Conservation (phyloP, 2,329 filamentous ascomycete genomes). For the Aschersonia sp. region DNA sequence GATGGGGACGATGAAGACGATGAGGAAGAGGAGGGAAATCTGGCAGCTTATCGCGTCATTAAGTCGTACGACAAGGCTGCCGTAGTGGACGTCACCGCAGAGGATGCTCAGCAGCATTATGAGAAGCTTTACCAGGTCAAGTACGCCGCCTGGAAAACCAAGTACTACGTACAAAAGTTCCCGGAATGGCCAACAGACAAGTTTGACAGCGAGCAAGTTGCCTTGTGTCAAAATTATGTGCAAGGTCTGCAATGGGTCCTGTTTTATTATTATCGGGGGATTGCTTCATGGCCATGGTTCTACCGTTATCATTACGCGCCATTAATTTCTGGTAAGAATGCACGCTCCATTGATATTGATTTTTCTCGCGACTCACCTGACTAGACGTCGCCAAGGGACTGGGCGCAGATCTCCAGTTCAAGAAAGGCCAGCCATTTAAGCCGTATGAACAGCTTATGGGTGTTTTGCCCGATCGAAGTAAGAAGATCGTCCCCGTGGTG, state of each 20-base stretch:
- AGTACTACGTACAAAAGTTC: slow-evolving; percentile 85
- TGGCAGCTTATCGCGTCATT: slow-evolving; percentile 73
- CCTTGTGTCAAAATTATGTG: slow-evolving; percentile 89
- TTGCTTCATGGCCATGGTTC: slow-evolving; percentile 98
- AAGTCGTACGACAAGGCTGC: slow-evolving; percentile 84
- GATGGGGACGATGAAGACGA: slow-evolving; percentile 17
- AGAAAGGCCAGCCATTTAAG: slow-evolving; percentile 84
- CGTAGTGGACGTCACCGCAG: slow-evolving; percentile 63
- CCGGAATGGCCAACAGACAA: slow-evolving; percentile 70
- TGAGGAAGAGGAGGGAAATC: slow-evolving; percentile 59
- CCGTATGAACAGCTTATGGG: slow-evolving; percentile 98
- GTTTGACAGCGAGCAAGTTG: slow-evolving; percentile 58
- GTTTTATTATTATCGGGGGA: slow-evolving; percentile 94
- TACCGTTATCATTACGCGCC: slow-evolving; percentile 95
- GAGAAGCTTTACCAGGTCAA: slow-evolving; percentile 80
- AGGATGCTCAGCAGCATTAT: slow-evolving; percentile 66
- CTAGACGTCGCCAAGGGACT: slow-evolving; percentile 78
- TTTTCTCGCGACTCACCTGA: slow-evolving; percentile 8
- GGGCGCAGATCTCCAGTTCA: slow-evolving; percentile 77
- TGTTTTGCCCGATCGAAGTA: slow-evolving; percentile 91
- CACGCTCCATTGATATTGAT: background rate
- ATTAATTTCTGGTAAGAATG: slow-evolving; percentile 63
- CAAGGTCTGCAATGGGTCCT: slow-evolving; percentile 96
- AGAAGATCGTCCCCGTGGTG: slow-evolving; percentile 77
- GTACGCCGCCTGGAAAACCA: slow-evolving; percentile 85